Evolutionary conservation across 164 flowering plant species (phyloP).

Genomic region (Tetrastigma voinierianum): DNA sequence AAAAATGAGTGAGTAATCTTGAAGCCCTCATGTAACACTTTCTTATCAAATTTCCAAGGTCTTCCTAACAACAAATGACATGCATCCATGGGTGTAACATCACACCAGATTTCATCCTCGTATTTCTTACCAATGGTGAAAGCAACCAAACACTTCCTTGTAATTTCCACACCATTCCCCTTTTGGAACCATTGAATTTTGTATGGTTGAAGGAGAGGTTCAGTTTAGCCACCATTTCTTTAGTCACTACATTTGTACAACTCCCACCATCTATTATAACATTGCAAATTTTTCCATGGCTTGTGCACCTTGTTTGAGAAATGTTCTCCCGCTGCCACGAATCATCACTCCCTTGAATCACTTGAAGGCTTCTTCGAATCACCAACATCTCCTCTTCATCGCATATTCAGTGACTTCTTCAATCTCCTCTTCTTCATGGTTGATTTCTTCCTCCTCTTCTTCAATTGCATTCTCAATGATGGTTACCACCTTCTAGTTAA

Average conservation of each 20-base stretch:
- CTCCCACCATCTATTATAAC: not conserved
- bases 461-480: too few relatives aligned
- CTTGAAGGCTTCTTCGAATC: not conserved
- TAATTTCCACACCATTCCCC: not conserved
- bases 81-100: not conserved
- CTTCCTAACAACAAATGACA: not conserved
- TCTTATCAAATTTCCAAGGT: not conserved
- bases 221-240: not conserved
- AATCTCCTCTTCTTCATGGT: too few relatives aligned
- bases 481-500: too few relatives aligned
- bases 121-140: not conserved
- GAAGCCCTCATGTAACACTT: not conserved
- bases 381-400: not conserved
- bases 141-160: not conserved
- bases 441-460: too few relatives aligned
- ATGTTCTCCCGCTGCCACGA: not conserved
- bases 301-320: constrained; percentile 1
- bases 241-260: not conserved
- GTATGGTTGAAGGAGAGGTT: too few relatives aligned
- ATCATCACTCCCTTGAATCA: not conserved
- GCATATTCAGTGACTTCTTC: too few relatives aligned
- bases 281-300: not conserved
- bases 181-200: too few relatives aligned
- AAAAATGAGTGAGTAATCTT: not conserved
- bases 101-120: not conserved